A percentile compares a stretch with the other conserved stretches of the same genome.
Conservation (phyloP, 1,284 basidiomycete genomes). For the Apiotrichum akiyoshidainum region DNA sequence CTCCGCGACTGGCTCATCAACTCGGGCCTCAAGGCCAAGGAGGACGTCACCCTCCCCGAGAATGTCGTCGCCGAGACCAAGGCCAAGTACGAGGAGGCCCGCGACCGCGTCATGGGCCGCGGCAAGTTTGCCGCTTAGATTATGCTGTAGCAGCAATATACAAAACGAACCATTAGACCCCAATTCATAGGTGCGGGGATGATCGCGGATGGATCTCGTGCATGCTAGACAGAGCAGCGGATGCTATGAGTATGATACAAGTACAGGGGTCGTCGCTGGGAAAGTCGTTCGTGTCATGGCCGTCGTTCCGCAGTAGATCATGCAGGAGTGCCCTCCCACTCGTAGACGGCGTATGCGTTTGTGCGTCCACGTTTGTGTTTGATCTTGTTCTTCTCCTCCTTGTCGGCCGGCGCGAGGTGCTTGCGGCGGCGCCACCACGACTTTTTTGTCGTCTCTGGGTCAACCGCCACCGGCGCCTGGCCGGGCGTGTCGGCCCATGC, state of each 20-base stretch:
- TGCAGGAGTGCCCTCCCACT: slow-evolving; percentile 45
- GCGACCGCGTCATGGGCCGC: slow-evolving; percentile 61
- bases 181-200: not conserved
- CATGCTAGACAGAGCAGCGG: not conserved
- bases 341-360: slow-evolving; percentile 44
- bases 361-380: slow-evolving; percentile 36
- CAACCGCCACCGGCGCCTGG: slow-evolving; percentile 25
- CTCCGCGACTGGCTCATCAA: slow-evolving; percentile 81
- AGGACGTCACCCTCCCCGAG: slow-evolving; percentile 69
- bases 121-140: slow-evolving; percentile 30
- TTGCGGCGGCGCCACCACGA: slow-evolving; percentile 18
- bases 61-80: slow-evolving; percentile 74
- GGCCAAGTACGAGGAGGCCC: slow-evolving; percentile 73
- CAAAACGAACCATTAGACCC: no score
- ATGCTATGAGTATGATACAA: not conserved
- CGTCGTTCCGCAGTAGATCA: not conserved
- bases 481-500: slow-evolving; percentile 46
- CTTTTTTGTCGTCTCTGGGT: not conserved
- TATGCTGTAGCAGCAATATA: not conserved
- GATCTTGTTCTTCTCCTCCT: slow-evolving; percentile 26
- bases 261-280: no score
- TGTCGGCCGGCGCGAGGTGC: not conserved
- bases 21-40: slow-evolving; percentile 70
- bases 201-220: not conserved
- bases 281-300: no score